These are phyloP conservation scores for Xylaria bambusicola DNA, from an alignment of 495 filamentous ascomycete species.

Conservation along the genomic window DNA sequence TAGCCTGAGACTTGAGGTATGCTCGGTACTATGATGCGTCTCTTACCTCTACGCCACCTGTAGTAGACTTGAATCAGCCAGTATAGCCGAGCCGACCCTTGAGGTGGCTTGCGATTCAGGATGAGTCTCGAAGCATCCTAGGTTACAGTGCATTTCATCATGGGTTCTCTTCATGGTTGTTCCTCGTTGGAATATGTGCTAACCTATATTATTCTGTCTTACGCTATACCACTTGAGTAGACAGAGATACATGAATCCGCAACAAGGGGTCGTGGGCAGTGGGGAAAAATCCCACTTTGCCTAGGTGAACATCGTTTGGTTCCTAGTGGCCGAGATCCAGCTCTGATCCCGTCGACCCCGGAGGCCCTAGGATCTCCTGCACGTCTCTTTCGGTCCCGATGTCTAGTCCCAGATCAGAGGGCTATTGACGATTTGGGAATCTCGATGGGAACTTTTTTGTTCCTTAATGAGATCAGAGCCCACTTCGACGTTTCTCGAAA, in stretches of 20 bases:
- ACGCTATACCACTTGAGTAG: not conserved
- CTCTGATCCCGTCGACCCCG: not conserved
- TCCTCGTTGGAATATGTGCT: constrained; percentile 6
- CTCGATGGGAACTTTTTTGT: not conserved
- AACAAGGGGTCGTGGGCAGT: not conserved
- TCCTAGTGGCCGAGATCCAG: constrained; percentile 2
- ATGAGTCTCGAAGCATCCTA: constrained; percentile 15
- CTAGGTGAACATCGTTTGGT: not conserved
- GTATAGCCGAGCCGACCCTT: constrained; percentile 14
- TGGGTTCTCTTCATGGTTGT: constrained; percentile 6
- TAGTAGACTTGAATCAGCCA: constrained; percentile 5
- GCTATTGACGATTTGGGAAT: not conserved
- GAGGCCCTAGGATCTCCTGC: constrained; percentile 5
- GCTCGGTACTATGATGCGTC: too few species aligned
- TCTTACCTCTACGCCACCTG: constrained; percentile 2
- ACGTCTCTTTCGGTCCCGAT: constrained; percentile 18
- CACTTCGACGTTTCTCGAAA: not conserved
- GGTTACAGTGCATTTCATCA: constrained; percentile 17
- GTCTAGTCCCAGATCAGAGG: not conserved
- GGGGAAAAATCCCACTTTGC: constrained; percentile 11
- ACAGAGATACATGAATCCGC: constrained; percentile 3
- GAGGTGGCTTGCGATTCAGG: constrained; percentile 4
- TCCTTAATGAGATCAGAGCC: not conserved
- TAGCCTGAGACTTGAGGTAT: too few species aligned
- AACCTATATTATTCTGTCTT: constrained; percentile 10